Evolutionary conservation across 345 rosid species (phyloP), one percentile per base, ranked within the genome.

Genomic region (Excoecaria cochinchinensis): DNA sequence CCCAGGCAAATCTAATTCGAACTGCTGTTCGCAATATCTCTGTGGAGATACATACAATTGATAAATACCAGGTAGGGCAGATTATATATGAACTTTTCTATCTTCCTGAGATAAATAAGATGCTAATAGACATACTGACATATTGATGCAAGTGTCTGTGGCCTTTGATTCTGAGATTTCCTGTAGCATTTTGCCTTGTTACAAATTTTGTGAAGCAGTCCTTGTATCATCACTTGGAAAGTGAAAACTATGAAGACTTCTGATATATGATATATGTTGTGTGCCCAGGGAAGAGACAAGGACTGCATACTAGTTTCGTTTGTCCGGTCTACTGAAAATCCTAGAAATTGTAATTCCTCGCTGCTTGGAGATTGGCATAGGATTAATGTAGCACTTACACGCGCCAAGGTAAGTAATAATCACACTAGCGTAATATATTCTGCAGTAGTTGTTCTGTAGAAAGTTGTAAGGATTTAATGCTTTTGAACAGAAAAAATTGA

Each of bases 301-400:
- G 99, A 91, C 76, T 92, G 99, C 87, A 87, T 95, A 85, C 38
- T 94, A 75, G 86, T 91, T 16, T 95, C 99, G 2, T 95, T 95
- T 74, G 99, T 90, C 60, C 85, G 95, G 80, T 91, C 95, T 15
- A 73, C 72, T 48, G 91, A 89, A 83, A 91, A 89, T 76, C 91
- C 90, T 10, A 90, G 74, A 74, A 84, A 70, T 50, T 86, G 80
- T 72, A 82, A 77, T 52, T 85, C 95, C 46, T 91, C 99, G 52
- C 81, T 95, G 80, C 94, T 95, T 53, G 97, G 92, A 72, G 97
- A 95, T 77, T 95, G 99, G 99, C 99, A 91, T 78, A 84, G 99
- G 86, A 92, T 92, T 77, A 95, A 95, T 71, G 99, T 95, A 31
- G 98, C 99, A 68, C 75, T 95, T 58, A 90, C 99, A 2, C 87